phyloP scores from a whole-genome alignment of 164 flowering plant genomes.

The Paratinospora sagittata region DNA sequence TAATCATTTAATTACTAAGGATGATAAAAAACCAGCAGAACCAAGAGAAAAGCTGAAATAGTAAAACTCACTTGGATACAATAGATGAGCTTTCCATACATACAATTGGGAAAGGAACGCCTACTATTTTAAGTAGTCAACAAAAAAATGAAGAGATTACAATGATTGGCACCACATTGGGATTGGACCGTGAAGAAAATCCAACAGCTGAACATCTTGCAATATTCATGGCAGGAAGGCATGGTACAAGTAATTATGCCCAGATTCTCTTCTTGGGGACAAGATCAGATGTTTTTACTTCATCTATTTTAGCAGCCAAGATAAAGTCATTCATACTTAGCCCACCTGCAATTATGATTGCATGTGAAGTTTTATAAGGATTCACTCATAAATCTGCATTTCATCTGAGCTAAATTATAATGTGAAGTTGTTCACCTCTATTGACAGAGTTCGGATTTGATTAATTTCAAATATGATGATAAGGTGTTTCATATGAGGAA shows the following conservation, averaged over 20 bases:
- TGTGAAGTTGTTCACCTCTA: no score
- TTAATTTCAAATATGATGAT: no score
- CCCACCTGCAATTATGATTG: conserved; percentile 54
- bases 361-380: background rate
- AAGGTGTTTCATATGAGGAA: no score
- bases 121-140: background rate
- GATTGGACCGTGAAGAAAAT: background rate
- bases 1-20: no score
- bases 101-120: background rate
- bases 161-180: background rate
- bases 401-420: no score
- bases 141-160: background rate
- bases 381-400: no score
- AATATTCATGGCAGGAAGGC: background rate
- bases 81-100: background rate
- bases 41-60: no score
- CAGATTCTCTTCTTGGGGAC: conserved; percentile 66
- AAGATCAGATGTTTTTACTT: conserved; percentile 77
- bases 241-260: conserved; percentile 41
- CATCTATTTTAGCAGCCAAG: conserved; percentile 84
- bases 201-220: background rate
- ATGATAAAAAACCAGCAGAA: no score
- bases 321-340: conserved; percentile 92
- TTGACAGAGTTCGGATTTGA: no score
- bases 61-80: background rate